A percentile compares a stretch with the other conserved stretches of the same genome.
These are phyloP conservation scores for Warburgia ugandensis DNA, from an alignment of 164 flowering plant species.

Conservation along the genomic window DNA sequence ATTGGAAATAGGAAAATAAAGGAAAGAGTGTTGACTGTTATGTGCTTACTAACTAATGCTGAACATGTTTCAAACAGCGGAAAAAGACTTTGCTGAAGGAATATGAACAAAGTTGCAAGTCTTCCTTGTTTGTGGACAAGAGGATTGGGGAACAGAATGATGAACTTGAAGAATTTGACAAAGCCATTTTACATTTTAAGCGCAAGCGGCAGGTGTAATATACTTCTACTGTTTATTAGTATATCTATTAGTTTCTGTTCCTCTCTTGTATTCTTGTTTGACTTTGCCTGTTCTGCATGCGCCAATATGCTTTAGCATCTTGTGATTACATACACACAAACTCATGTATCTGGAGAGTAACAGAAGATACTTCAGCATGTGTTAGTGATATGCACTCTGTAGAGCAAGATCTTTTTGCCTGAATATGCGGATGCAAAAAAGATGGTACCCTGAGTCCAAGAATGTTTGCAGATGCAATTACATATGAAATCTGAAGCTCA, in stretches of 20 bases:
- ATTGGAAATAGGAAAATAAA: no score
- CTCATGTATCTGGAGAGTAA: no score
- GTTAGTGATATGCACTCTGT: no score
- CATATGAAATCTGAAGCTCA: no score
- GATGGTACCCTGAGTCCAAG: no score
- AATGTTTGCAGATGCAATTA: no score
- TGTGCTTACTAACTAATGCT: not conserved
- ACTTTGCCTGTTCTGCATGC: not conserved
- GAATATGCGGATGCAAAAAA: no score
- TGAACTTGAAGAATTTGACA: conserved; percentile 71
- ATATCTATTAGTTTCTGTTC: not conserved
- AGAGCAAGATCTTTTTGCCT: no score
- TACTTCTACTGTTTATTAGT: not conserved
- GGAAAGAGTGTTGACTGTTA: not conserved
- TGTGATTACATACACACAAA: no score
- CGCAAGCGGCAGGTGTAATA: conserved; percentile 65
- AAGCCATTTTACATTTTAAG: conserved; percentile 84
- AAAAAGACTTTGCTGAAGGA: conserved; percentile 79
- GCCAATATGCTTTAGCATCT: not conserved
- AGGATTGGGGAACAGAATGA: conserved; percentile 83
- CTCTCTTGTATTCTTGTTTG: not conserved
- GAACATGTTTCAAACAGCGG: conserved; percentile 37
- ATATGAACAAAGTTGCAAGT: conserved; percentile 71
- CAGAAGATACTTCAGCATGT: no score
- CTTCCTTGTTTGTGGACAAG: conserved; percentile 79